Conservation (phyloP, 225 moss, liverwort and hornwort species). For the Physcomitrellopsis africana region DNA sequence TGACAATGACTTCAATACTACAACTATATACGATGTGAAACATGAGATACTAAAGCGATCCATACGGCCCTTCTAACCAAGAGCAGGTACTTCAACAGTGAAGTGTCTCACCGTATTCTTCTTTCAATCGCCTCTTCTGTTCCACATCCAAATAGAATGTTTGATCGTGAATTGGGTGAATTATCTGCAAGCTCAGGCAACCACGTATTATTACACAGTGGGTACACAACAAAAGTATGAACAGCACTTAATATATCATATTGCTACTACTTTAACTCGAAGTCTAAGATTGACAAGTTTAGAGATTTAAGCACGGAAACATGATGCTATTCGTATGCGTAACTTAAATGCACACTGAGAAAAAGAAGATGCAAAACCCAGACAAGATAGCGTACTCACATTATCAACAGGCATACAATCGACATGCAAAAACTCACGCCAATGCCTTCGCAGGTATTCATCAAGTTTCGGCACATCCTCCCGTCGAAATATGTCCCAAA, state of each 20-base stretch:
- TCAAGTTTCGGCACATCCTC: constrained; percentile 83
- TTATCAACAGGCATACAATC: constrained; percentile 61
- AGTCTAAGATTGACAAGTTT: not conserved
- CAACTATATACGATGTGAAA: not conserved
- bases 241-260: not conserved
- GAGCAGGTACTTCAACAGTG: not conserved
- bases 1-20: not conserved
- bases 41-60: not conserved
- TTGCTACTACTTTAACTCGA: not conserved
- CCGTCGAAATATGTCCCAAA: constrained; percentile 99
- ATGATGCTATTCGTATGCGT: not conserved
- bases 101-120: constrained; percentile 53
- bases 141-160: constrained; percentile 51
- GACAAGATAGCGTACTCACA: constrained; percentile 37
- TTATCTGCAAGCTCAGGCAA: constrained; percentile 40
- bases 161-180: constrained; percentile 72
- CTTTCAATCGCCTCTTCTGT: constrained; percentile 61
- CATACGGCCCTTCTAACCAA: not conserved
- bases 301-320: constrained; percentile 1
- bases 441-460: constrained; percentile 72
- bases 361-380: not conserved
- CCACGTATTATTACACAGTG: not conserved
- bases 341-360: not conserved
- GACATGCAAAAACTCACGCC: constrained; percentile 73
- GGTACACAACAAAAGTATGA: not conserved